A percentile compares a stretch with the other conserved stretches of the same genome.
Evolutionary conservation across 176 grass and related monocot species (phyloP).

Genomic region (Cenchrus fungigraminus): DNA sequence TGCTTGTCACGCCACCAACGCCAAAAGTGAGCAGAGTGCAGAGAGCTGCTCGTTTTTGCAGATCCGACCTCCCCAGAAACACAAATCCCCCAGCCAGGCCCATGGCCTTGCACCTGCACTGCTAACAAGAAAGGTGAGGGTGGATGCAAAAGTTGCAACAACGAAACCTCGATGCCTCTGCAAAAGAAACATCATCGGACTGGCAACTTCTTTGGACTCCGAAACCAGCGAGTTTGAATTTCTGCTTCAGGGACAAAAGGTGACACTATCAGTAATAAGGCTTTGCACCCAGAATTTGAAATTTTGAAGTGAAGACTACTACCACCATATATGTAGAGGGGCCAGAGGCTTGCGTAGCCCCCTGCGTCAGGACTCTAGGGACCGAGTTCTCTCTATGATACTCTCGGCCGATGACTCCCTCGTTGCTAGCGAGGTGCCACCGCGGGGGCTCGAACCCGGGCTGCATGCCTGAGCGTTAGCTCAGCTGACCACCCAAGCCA

Average conservation of each 20-base stretch:
- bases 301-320: background rate
- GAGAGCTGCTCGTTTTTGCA: conserved; percentile 33
- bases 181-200: conserved; percentile 17
- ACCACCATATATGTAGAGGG: background rate
- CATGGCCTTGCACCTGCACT: background rate
- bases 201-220: background rate
- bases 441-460: no score
- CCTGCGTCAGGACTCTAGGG: no score
- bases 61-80: conserved; percentile 26
- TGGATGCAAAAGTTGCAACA: background rate
- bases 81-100: background rate
- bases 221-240: background rate
- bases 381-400: no score
- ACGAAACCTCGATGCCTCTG: conserved; percentile 9
- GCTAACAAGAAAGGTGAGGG: background rate
- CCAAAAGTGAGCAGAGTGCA: background rate
- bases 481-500: no score
- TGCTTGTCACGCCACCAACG: background rate
- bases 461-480: no score
- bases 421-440: no score
- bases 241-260: background rate
- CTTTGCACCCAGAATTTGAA: background rate
- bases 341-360: no score
- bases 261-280: background rate
- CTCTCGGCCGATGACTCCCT: no score